Conservation (phyloP, 2,329 filamentous ascomycete species). For the Tolypocladium paradoxum region DNA sequence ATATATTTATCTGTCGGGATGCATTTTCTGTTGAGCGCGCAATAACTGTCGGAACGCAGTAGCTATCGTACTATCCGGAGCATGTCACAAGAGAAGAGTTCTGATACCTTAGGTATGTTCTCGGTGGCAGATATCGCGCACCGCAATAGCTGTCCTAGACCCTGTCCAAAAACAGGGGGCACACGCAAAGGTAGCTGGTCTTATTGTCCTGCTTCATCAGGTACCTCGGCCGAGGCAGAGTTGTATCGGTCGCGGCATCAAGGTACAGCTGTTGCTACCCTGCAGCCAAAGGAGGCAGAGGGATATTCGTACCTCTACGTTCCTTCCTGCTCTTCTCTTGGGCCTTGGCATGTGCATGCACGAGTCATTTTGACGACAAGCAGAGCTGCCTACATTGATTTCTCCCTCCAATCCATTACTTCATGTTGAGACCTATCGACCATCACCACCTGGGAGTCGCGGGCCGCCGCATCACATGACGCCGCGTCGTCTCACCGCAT, state of each 20-base stretch:
- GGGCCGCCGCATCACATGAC: slow-evolving; percentile 1
- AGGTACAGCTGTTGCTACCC: no score
- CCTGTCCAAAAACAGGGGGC: no score
- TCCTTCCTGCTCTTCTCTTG: not conserved
- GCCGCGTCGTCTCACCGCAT: not conserved
- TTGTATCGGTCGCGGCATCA: not conserved
- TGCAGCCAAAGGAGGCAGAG: not conserved
- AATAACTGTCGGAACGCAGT: no score
- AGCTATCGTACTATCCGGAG: no score
- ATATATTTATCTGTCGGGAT: no score
- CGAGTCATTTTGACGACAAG: not conserved
- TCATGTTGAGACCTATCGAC: not conserved
- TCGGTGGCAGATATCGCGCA: no score
- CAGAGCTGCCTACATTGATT: not conserved
- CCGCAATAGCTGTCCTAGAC: no score
- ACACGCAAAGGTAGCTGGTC: no score
- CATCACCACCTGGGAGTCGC: not conserved
- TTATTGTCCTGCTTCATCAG: not conserved
- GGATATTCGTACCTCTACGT: not conserved
- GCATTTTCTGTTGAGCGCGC: no score
- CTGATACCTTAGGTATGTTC: no score
- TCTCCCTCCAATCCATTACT: not conserved
- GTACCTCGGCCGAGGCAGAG: not conserved
- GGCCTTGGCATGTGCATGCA: not conserved
- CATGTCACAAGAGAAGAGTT: no score